Evolutionary conservation across 257 asterid genomes (phyloP).

Genomic region (Ilex aquifolium): DNA sequence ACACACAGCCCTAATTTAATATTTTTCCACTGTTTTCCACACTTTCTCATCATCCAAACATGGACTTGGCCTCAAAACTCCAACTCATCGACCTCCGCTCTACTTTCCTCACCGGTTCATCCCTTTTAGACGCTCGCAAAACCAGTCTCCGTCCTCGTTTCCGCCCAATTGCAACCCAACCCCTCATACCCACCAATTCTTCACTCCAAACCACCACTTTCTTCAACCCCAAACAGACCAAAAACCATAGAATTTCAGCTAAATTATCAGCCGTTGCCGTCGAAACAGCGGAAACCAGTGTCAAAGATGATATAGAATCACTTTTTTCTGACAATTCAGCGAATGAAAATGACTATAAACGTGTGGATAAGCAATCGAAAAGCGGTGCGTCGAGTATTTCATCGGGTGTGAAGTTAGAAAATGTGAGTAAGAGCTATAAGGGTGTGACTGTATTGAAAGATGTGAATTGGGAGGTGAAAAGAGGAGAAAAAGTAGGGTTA

Average conservation of each 20-base stretch:
- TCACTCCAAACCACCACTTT: background rate
- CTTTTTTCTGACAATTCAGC: slow-evolving; percentile 43
- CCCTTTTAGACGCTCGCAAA: slow-evolving; percentile 8
- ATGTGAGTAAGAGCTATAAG: slow-evolving; percentile 73
- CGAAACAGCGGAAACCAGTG: slow-evolving; percentile 55
- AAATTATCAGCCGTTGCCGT: slow-evolving; percentile 59
- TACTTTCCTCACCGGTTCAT: slow-evolving; percentile 46
- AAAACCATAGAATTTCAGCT: slow-evolving; percentile 27
- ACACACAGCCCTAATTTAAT: slow-evolving; percentile 1
- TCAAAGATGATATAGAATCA: slow-evolving; percentile 62
- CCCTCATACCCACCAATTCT: background rate
- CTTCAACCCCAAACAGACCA: slow-evolving; percentile 14
- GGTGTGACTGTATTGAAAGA: slow-evolving; percentile 79
- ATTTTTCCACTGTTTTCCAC: slow-evolving; percentile 4
- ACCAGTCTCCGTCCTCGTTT: slow-evolving; percentile 26
- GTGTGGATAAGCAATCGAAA: slow-evolving; percentile 36
- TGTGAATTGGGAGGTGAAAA: slow-evolving; percentile 92
- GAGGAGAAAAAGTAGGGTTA: slow-evolving; percentile 85
- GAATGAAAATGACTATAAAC: slow-evolving; percentile 30
- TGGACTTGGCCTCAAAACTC: slow-evolving; percentile 53
- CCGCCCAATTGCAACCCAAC: slow-evolving; percentile 23
- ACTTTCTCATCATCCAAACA: slow-evolving; percentile 8
- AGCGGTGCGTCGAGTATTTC: slow-evolving; percentile 79
- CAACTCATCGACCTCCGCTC: slow-evolving; percentile 52
- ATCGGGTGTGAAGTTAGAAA: slow-evolving; percentile 83